A percentile compares a stretch with the other conserved stretches of the same genome.
Conservation (phyloP, 352 stramenopile species). For the Pythium grandisporangium region DNA sequence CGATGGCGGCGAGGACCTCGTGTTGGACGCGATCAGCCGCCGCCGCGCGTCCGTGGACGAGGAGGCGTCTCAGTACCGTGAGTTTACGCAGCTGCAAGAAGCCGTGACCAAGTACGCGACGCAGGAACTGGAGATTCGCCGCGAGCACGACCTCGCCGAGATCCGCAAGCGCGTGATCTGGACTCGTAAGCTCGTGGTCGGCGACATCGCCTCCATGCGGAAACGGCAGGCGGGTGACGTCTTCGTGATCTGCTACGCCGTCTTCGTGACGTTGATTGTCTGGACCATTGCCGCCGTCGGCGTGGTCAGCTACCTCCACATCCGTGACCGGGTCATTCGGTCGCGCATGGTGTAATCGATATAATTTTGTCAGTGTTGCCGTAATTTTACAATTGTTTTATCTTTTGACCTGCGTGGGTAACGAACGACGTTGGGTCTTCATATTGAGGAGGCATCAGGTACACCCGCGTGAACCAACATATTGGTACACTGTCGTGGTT, state of each 20-base stretch:
- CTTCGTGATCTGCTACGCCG: conserved; percentile 31
- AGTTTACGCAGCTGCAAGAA: conserved; percentile 47
- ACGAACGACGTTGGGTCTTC: too few relatives aligned
- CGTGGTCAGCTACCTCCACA: conserved; percentile 1
- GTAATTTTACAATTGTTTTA: too few relatives aligned
- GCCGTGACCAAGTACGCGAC: conserved; percentile 37
- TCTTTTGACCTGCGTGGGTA: too few relatives aligned
- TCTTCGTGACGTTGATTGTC: conserved; percentile 36
- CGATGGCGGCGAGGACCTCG: conserved; percentile 20
- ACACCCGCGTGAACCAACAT: too few relatives aligned
- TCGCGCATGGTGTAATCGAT: too few relatives aligned
- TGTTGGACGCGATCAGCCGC: conserved; percentile 20
- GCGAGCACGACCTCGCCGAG: conserved; percentile 22
- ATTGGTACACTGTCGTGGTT: too few relatives aligned
- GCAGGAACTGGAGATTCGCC: conserved; percentile 33
- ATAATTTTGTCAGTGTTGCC: too few relatives aligned
- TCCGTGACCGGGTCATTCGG: conserved; percentile 2
- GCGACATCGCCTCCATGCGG: too few relatives aligned
- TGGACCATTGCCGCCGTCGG: conserved; percentile 22
- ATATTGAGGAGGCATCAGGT: too few relatives aligned
- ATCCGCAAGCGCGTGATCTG: too few relatives aligned
- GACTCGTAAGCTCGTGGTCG: too few relatives aligned
- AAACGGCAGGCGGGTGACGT: conserved; percentile 35
- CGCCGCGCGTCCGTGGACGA: conserved; percentile 44
- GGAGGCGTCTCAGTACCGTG: conserved; percentile 28